Evolutionary conservation across 306 rosid species (phyloP).

Genomic region (Corylus avellana): DNA sequence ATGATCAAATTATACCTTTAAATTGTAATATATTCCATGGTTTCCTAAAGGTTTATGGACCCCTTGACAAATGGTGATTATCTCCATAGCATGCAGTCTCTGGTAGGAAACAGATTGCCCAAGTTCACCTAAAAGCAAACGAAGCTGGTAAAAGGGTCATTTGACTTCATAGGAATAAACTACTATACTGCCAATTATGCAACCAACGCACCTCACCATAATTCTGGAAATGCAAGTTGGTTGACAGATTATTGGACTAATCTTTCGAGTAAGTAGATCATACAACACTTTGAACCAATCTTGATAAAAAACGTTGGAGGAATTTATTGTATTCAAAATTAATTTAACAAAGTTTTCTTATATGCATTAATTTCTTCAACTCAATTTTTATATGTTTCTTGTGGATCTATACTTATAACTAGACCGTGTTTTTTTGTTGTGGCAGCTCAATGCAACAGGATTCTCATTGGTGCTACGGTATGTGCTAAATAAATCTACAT

Average conservation of each 20-base stretch:
- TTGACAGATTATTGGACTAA: constrained; percentile 39
- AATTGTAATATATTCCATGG: not conserved
- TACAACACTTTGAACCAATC: not conserved
- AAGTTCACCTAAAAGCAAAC: constrained; percentile 42
- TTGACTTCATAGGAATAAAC: constrained; percentile 61
- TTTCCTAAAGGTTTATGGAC: constrained; percentile 53
- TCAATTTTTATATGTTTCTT: not conserved
- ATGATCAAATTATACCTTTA: too few relatives aligned
- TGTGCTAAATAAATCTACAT: not conserved
- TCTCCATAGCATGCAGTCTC: constrained; percentile 47
- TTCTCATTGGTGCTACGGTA: constrained; percentile 55
- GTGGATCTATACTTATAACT: not conserved
- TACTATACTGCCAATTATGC: constrained; percentile 57
- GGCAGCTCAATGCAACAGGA: constrained; percentile 39
- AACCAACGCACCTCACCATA: constrained; percentile 26
- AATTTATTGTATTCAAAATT: too few relatives aligned
- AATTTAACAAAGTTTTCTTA: not conserved
- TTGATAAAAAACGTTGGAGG: too few relatives aligned
- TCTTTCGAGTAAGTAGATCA: constrained; percentile 30
- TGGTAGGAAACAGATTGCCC: constrained; percentile 49
- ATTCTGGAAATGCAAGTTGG: constrained; percentile 14
- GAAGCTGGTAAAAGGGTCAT: constrained; percentile 48
- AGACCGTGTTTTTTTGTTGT: not conserved
- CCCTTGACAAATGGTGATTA: constrained; percentile 58
- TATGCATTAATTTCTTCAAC: too few relatives aligned